phyloP scores from a whole-genome alignment of 176 grass and related monocot genomes.

The Stipa capillata region DNA sequence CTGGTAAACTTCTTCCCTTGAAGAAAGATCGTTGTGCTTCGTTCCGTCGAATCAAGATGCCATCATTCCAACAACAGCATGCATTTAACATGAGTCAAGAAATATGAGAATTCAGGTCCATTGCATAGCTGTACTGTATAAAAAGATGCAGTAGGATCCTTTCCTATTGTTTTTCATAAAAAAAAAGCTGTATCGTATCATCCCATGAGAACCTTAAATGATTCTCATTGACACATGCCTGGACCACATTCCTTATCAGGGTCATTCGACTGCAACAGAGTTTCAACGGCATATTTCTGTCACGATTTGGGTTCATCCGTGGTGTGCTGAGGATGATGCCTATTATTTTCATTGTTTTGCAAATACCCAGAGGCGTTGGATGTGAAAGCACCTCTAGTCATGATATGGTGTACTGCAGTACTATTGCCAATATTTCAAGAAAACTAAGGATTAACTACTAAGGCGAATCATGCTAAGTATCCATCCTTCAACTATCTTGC shows the following conservation, averaged over 20 bases:
- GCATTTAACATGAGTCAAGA: constrained; percentile 75
- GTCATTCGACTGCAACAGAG: neutral
- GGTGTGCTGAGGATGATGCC: neutral
- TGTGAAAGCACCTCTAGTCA: neutral
- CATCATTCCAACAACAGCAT: constrained; percentile 23
- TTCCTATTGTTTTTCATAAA: too few relatives aligned
- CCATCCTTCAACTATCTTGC: neutral
- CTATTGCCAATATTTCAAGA: neutral
- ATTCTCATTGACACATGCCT: neutral
- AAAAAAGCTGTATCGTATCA: too few relatives aligned
- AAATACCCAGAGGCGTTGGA: neutral
- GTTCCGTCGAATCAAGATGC: constrained; percentile 57
- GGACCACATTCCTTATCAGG: neutral
- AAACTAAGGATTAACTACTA: neutral
- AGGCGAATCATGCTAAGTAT: neutral
- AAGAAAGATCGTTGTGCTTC: constrained; percentile 48
- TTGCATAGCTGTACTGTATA: neutral
- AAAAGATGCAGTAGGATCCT: too few relatives aligned
- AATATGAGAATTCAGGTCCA: constrained; percentile 36
- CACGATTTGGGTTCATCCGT: neutral
- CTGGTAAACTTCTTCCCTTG: constrained; percentile 54
- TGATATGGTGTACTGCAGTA: neutral
- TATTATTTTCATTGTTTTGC: neutral
- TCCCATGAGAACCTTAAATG: neutral
- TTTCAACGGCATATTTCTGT: neutral